phyloP scores from a whole-genome alignment of 441 rosid species.

The Erodium chrysanthum region DNA sequence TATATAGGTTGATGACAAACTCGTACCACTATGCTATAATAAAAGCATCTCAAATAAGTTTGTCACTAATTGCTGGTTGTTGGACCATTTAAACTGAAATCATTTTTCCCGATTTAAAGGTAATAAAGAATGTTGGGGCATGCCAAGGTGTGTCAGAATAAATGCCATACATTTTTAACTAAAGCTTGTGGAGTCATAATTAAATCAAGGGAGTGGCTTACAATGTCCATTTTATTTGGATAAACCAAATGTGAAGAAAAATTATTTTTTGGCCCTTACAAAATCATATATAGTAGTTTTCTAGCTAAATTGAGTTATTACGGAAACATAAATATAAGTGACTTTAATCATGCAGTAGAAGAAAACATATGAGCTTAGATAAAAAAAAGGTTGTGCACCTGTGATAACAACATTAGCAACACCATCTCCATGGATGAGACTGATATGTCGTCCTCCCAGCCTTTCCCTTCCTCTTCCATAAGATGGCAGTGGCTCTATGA shows the following conservation, averaged over 20 bases:
- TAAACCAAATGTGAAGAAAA: neutral
- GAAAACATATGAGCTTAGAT: neutral
- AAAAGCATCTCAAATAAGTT: neutral
- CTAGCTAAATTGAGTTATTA: neutral
- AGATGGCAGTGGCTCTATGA: slow-evolving; percentile 78
- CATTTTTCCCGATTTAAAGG: neutral
- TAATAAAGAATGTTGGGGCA: neutral
- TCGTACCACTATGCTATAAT: neutral
- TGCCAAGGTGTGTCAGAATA: neutral
- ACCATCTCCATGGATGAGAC: slow-evolving; percentile 87
- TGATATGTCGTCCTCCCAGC: slow-evolving; percentile 78
- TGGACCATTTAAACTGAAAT: neutral
- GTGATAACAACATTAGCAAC: slow-evolving; percentile 65
- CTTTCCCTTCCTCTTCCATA: slow-evolving; percentile 98
- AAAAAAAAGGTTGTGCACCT: slow-evolving; percentile 28
- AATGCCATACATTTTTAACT: neutral
- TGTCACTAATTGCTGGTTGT: neutral
- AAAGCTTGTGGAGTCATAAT: neutral
- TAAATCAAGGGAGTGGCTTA: neutral
- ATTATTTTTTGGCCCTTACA: neutral
- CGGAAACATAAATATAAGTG: neutral
- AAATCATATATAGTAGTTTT: neutral
- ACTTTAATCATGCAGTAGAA: neutral
- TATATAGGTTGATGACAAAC: neutral
- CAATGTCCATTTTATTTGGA: neutral